These are phyloP conservation scores for Candida smagusa DNA, from an alignment of 1,139 yeast genomes.

Conservation along the genomic window DNA sequence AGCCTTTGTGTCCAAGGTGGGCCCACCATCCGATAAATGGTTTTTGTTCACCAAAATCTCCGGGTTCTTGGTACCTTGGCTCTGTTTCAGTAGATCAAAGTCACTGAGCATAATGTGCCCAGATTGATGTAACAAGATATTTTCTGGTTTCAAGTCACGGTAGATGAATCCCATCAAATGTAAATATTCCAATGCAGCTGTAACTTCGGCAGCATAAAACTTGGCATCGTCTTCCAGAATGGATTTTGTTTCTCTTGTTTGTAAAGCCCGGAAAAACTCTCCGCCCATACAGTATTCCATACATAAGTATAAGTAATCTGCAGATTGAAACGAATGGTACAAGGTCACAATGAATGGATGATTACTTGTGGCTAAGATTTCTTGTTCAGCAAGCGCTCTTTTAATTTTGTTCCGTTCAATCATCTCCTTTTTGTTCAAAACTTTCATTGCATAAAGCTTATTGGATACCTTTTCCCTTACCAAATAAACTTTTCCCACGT, in stretches of 20 bases:
- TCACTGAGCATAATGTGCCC: slow-evolving; percentile 98
- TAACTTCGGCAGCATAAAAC: slow-evolving; percentile 95
- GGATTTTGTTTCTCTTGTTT: slow-evolving; percentile 84
- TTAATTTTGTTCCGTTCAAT: slow-evolving; percentile 91
- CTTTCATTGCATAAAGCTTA: slow-evolving; percentile 88
- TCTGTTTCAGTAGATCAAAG: slow-evolving; percentile 91
- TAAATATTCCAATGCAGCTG: slow-evolving; percentile 93
- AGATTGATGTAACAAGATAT: slow-evolving; percentile 85
- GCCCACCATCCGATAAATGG: slow-evolving; percentile 21
- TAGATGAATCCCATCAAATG: slow-evolving; percentile 96
- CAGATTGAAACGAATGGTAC: slow-evolving; percentile 94
- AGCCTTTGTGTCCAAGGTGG: slow-evolving; percentile 79
- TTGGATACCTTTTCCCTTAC: slow-evolving; percentile 79
- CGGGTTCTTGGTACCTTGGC: slow-evolving; percentile 65
- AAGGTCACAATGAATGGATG: slow-evolving; percentile 97
- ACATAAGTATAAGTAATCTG: slow-evolving; percentile 87
- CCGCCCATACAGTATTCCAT: slow-evolving; percentile 99
- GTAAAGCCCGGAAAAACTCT: slow-evolving; percentile 94
- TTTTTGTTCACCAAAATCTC: slow-evolving; percentile 34
- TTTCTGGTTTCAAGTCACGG: slow-evolving; percentile 93
- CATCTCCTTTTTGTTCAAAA: slow-evolving; percentile 88
- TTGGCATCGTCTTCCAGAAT: slow-evolving; percentile 85
- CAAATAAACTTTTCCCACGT: slow-evolving; percentile 92
- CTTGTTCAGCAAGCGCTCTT: slow-evolving; percentile 94
- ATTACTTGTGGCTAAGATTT: slow-evolving; percentile 88